Base-by-base conservation (phyloP, 306 rosid genomes). In the Luffa aegyptiaca region DNA sequence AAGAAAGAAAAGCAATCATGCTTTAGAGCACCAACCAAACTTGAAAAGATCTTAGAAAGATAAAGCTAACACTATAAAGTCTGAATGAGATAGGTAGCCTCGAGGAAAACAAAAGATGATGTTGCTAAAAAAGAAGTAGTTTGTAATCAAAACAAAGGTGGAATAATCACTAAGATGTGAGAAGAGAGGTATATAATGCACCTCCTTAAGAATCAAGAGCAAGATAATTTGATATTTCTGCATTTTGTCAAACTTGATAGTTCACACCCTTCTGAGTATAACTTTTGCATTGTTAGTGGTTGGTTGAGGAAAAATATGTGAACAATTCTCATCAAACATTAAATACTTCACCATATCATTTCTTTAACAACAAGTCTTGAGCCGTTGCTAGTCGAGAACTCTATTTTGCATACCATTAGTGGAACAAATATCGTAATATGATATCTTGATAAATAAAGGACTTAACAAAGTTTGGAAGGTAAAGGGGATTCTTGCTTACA, bases 1-100 rank as follows among this genome's bases (percentile, higher is more conserved):
- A 77, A 72, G 48, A 83, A 83, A 83, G 35, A 48, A 79, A 66
- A 82, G 85, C 71, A 72, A 77, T 18, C 13, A 13, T 46, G 58
- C 37, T 71, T 65, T 49, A 73, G 78, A 51, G 3, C 31, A 39
- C 39, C 61, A 49, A 16, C 21, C 53, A 49, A 73, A 49, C 45
- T 73, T 73, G 78, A 73, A 31, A 49, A 49, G 44, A 26, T 17
- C 61, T 73, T 48, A 49, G 78, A 73, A 49, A 73, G 26, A 49
- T 48, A 49, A 16, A 71, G 57, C 8, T 14, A 73, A 31, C 3
- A 73, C 20, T 49, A 14, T 73, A 33, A 16, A 46, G 14, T 48
- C 39, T 45, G n/a, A 5, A 12, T 46, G 61, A 26, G 21, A 48
- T 21, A 26, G 44, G 77, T 6, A 72, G 20, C 73, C 18, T 17